Conservation (phyloP, 495 filamentous ascomycete species). For the Hyaloscypha finlandica region DNA sequence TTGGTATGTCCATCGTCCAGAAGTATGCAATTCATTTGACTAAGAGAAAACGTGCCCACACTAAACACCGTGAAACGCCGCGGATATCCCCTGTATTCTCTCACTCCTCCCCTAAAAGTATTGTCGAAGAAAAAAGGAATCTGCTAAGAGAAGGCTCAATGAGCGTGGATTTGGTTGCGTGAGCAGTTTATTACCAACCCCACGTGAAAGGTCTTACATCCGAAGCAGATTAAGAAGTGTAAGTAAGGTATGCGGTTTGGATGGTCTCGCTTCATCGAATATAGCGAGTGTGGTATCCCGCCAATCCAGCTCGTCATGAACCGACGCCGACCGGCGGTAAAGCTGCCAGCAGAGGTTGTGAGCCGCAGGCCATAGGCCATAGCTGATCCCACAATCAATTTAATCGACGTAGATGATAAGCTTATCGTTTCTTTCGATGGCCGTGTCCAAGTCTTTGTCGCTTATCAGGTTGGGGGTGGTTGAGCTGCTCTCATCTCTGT, state of each 20-base stretch:
- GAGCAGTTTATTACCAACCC: slow-evolving; percentile 25
- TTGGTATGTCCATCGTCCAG: slow-evolving; percentile 32
- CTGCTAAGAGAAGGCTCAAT: slow-evolving; percentile 22
- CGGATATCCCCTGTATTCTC: slow-evolving; percentile 21
- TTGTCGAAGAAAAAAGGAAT: slow-evolving; percentile 23
- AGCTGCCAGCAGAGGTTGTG: slow-evolving; percentile 19
- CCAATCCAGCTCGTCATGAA: slow-evolving; percentile 21
- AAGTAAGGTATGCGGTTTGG: slow-evolving; percentile 6
- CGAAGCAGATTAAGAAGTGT: slow-evolving; percentile 31
- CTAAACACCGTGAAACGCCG: slow-evolving; percentile 27
- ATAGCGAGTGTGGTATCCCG: slow-evolving; percentile 11
- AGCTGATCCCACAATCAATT: slow-evolving; percentile 16
- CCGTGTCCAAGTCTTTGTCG: slow-evolving; percentile 78
- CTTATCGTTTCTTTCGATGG: slow-evolving; percentile 82
- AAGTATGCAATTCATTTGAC: slow-evolving; percentile 25
- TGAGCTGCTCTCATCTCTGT: slow-evolving; percentile 82
- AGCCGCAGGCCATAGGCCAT: background rate
- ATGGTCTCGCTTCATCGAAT: background rate
- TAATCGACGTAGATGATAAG: slow-evolving; percentile 76
- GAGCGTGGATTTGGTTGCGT: slow-evolving; percentile 24
- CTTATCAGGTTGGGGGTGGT: slow-evolving; percentile 71
- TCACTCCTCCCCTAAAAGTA: slow-evolving; percentile 21
- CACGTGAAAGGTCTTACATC: slow-evolving; percentile 30
- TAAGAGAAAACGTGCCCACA: slow-evolving; percentile 9
- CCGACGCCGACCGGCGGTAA: slow-evolving; percentile 19